A percentile compares a stretch with the other conserved stretches of the same genome.
phyloP scores from a whole-genome alignment of 805 yeast species.

The Pichia insulana region DNA sequence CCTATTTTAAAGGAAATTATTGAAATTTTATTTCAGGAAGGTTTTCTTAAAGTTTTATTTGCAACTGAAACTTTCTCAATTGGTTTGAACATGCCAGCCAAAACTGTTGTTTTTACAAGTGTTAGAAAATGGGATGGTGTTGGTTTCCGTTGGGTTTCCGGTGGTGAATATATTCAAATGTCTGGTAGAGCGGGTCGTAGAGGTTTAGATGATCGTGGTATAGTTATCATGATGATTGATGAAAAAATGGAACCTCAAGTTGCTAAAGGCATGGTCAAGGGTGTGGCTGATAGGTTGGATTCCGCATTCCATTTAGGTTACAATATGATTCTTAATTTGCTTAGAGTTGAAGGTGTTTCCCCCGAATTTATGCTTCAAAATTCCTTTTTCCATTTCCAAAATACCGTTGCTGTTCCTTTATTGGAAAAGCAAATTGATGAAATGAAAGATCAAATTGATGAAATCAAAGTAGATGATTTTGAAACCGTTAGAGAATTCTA shows the following conservation, averaged over 20 bases:
- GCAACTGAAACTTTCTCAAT: conserved; percentile 98
- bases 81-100: conserved; percentile 98
- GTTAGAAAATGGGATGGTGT: conserved; percentile 98
- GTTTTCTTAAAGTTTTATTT: conserved; percentile 84
- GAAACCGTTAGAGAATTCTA: conserved; percentile 69
- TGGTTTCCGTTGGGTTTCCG: conserved; percentile 97
- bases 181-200: conserved; percentile 99
- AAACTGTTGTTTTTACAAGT: conserved; percentile 94
- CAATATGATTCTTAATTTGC: conserved; percentile 90
- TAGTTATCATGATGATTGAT: conserved; percentile 98
- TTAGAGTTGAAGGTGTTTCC: conserved; percentile 97
- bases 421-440: conserved; percentile 61
- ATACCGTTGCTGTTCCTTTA: conserved; percentile 80
- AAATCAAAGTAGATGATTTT: conserved; percentile 63
- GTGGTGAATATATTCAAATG: conserved; percentile 99
- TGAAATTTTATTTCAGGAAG: conserved; percentile 95
- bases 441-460: conserved; percentile 40
- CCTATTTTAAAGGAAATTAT: conserved; percentile 92
- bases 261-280: conserved; percentile 98
- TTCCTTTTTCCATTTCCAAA: conserved; percentile 93
- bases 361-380: conserved; percentile 95
- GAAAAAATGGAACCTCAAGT: conserved; percentile 99
- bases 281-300: conserved; percentile 95
- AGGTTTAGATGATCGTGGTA: conserved; percentile 98
- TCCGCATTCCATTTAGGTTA: conserved; percentile 97